Evolutionary conservation across 148 eudicot species (phyloP), one percentile per base, ranked within the genome.

Genomic region (Fagopyrum homotropicum): DNA sequence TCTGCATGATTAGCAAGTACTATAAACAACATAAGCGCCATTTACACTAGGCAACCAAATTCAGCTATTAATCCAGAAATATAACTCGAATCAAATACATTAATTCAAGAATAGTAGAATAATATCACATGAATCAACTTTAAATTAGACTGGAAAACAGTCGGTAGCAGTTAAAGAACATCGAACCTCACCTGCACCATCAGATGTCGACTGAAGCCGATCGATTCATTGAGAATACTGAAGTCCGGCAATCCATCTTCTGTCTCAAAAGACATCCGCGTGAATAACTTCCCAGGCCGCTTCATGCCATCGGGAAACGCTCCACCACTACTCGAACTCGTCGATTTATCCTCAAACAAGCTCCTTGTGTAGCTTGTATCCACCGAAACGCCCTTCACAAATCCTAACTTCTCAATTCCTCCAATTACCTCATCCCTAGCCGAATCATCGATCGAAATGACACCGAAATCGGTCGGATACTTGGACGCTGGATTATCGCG

Each of bases 271-370:
- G 98, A 95, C 96, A 92, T 90, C 17, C 83, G 79, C 9, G 99
- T 90, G 68, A 95, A 95, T 45, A 92, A 83, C 83, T 95, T 95
- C 72, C 99, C 99, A 7, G 99, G 97, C 76, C 86, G 79, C 81
- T 90, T 95, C 88, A 85, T 89, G 71, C 87, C 93, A 64, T 84
- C 85, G 17, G 85, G 85, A 81, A 87, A 83, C 15, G 84, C 84
- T 73, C 87, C 87, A 29, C 69, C 87, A 29, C 63, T 71, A 44
- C 74, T 76, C 45, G 76, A 77, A 12, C 72, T 45, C 60, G 49
- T 72, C 74, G 70, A 54, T 45, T 77, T 78, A n/a, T 80, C 83
- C 80, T 78, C 86, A 71, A 94, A 81, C 84, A 90, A 81, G 69
- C 81, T 81, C 73, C 93, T 84, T 1, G 85, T 77, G 60, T 87